phyloP scores from a whole-genome alignment of 2,329 filamentous ascomycete species.

The Ophiocordyceps camponoti-floridani region DNA sequence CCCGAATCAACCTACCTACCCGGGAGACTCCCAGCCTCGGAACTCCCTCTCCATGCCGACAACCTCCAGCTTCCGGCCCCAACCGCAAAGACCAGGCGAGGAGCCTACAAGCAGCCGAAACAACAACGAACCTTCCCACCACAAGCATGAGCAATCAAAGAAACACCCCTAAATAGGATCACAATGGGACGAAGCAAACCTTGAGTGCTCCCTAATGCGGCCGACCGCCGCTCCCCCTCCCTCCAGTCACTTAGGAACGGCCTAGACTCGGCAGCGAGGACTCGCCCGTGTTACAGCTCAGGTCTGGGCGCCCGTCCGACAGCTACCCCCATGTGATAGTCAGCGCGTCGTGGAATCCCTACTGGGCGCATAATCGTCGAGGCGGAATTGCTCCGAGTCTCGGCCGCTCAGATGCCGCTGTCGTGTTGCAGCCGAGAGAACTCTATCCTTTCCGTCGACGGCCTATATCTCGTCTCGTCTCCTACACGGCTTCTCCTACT shows the following conservation, averaged over 20 bases:
- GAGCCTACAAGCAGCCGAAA: too few relatives aligned
- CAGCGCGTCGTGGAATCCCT: too few relatives aligned
- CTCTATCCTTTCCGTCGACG: background rate
- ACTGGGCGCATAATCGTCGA: too few relatives aligned
- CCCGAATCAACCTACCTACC: too few relatives aligned
- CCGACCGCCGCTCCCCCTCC: too few relatives aligned
- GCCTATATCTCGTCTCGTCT: background rate
- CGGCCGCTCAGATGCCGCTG: background rate
- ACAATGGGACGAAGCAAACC: too few relatives aligned
- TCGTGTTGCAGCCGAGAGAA: background rate
- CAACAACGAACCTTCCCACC: too few relatives aligned
- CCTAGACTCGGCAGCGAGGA: background rate
- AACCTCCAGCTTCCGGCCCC: too few relatives aligned
- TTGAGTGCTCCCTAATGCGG: background rate
- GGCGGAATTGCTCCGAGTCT: background rate
- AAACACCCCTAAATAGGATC: too few relatives aligned
- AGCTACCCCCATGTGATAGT: background rate
- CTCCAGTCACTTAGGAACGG: background rate
- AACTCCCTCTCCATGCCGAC: too few relatives aligned
- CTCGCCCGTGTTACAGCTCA: background rate
- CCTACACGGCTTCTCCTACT: background rate
- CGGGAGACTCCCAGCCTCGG: too few relatives aligned
- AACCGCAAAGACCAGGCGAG: too few relatives aligned
- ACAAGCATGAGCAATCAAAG: background rate
- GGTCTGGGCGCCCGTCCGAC: background rate